These are phyloP conservation scores for Aechmea fasciata DNA, from an alignment of 176 grass and related monocot species.

Conservation along the genomic window DNA sequence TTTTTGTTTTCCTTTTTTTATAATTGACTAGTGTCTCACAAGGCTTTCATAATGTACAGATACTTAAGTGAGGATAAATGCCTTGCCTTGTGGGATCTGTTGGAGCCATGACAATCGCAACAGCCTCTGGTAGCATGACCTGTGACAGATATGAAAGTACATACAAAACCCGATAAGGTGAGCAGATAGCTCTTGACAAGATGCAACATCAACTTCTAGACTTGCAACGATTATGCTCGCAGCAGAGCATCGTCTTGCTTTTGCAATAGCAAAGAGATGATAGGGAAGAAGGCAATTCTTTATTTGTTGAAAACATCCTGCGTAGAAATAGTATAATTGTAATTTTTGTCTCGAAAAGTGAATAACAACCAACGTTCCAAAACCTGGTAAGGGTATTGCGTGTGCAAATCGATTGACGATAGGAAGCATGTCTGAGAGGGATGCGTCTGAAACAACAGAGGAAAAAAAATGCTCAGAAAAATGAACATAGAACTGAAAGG, in stretches of 20 bases:
- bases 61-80: not conserved
- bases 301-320: not conserved
- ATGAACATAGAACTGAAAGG: not conserved
- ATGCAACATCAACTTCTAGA: not conserved
- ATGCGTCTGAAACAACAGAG: slow-evolving; percentile 57
- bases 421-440: slow-evolving; percentile 97
- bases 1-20: not conserved
- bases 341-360: slow-evolving; percentile 11
- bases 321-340: not conserved
- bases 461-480: slow-evolving; percentile 9
- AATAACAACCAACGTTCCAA: not conserved
- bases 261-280: not conserved
- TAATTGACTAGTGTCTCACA: not conserved
- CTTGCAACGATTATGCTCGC: not conserved
- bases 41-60: not conserved
- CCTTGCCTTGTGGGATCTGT: slow-evolving; percentile 72
- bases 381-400: slow-evolving; percentile 97
- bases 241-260: not conserved
- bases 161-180: not conserved
- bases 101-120: slow-evolving; percentile 91
- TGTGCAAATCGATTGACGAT: slow-evolving; percentile 92
- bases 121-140: slow-evolving; percentile 92
- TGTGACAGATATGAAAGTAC: slow-evolving; percentile 18
- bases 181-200: not conserved
- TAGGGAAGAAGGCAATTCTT: too few species aligned